Conservation (phyloP, 2,329 filamentous ascomycete genomes). For the Lecanicillium sp. region DNA sequence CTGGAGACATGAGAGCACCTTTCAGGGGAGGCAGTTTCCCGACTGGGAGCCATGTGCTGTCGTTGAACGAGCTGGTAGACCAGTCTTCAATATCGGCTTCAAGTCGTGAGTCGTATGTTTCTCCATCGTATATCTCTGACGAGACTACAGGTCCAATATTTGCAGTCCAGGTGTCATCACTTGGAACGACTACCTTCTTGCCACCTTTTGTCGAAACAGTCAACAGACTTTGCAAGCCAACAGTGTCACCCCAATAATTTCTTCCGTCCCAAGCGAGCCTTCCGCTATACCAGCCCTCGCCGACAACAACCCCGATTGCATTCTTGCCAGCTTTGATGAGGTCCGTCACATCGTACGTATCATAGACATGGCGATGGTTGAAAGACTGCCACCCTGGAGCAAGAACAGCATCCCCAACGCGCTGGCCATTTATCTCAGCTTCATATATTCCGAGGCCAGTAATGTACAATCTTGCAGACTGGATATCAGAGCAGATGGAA, state of each 20-base stretch:
- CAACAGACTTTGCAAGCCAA: slow-evolving; percentile 31
- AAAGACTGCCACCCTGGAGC: slow-evolving; percentile 47
- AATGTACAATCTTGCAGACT: slow-evolving; percentile 36
- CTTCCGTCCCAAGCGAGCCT: slow-evolving; percentile 22
- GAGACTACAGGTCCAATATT: slow-evolving; percentile 22
- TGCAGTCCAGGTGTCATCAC: slow-evolving; percentile 30
- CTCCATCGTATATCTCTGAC: slow-evolving; percentile 44
- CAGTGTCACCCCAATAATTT: slow-evolving; percentile 28
- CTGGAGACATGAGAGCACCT: slow-evolving; percentile 28
- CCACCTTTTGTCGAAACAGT: slow-evolving; percentile 25
- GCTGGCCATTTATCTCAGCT: slow-evolving; percentile 36
- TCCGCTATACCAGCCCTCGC: slow-evolving; percentile 41
- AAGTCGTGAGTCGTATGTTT: slow-evolving; percentile 35
- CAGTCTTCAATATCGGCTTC: slow-evolving; percentile 20
- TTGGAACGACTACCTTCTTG: slow-evolving; percentile 17
- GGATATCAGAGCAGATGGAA: slow-evolving; percentile 12
- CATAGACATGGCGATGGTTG: slow-evolving; percentile 39
- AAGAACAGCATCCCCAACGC: slow-evolving; percentile 30
- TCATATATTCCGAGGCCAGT: slow-evolving; percentile 37
- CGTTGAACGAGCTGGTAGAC: slow-evolving; percentile 16
- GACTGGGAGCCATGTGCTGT: slow-evolving; percentile 19
- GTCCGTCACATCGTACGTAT: slow-evolving; percentile 41
- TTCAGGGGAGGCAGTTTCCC: slow-evolving; percentile 21
- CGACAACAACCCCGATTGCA: slow-evolving; percentile 31
- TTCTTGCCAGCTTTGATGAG: slow-evolving; percentile 27